Evolutionary conservation across 225 moss, liverwort and hornwort species (phyloP).

Genomic region (Physcomitrellopsis africana): DNA sequence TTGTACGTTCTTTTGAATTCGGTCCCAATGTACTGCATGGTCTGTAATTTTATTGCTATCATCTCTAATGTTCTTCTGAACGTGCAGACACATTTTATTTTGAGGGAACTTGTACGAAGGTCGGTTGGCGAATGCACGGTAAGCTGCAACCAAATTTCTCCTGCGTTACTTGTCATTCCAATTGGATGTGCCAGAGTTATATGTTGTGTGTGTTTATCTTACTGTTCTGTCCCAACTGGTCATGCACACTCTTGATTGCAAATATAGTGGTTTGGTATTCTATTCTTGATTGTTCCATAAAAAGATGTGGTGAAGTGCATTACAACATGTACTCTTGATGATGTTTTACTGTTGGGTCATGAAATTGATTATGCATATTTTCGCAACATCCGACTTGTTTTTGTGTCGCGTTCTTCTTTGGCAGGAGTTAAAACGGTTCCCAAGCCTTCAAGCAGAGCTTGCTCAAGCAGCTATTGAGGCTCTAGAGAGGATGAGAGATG

Average conservation of each 20-base stretch:
- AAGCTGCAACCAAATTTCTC: constrained; percentile 27
- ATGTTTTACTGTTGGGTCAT: too few species aligned
- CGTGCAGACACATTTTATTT: constrained; percentile 79
- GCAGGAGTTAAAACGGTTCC: constrained; percentile 88
- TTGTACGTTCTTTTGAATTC: too few species aligned
- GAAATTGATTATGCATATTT: too few species aligned
- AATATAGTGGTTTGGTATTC: background rate
- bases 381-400: too few species aligned
- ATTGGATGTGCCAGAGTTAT: too few species aligned
- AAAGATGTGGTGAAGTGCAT: too few species aligned
- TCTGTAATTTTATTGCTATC: background rate
- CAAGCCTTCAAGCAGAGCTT: constrained; percentile 85
- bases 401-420: background rate
- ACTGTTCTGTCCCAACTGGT: too few species aligned
- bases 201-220: too few species aligned
- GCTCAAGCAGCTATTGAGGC: constrained; percentile 89
- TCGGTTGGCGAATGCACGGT: constrained; percentile 80
- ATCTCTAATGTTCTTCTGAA: constrained; percentile 8
- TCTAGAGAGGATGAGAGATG: constrained; percentile 88
- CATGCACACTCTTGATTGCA: background rate
- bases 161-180: background rate
- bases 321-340: too few species aligned
- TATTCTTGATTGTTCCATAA: background rate
- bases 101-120: constrained; percentile 87
- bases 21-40: too few species aligned